Conservation (phyloP, 495 filamentous ascomycete genomes). For the Coniosporium apollinis region DNA sequence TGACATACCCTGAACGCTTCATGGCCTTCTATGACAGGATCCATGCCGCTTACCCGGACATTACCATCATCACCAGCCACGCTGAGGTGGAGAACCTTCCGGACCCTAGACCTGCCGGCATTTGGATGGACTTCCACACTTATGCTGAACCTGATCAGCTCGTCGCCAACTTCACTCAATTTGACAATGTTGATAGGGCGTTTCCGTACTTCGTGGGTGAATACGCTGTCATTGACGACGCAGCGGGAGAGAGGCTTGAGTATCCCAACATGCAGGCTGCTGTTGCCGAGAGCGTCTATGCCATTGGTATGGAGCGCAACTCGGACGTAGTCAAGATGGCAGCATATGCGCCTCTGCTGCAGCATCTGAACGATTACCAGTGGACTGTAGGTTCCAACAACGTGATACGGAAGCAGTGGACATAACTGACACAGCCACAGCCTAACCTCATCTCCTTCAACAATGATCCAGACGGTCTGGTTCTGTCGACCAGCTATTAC, state of each 20-base stretch:
- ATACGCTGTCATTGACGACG: constrained; percentile 31
- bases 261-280: constrained; percentile 38
- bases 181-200: constrained; percentile 27
- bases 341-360: constrained; percentile 15
- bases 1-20: constrained; percentile 38
- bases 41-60: constrained; percentile 38
- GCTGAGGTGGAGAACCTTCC: constrained; percentile 23
- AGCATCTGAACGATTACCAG: constrained; percentile 21
- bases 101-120: not conserved
- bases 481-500: constrained; percentile 29
- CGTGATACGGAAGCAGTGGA: too few species aligned
- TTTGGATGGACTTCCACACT: not conserved
- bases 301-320: constrained; percentile 53
- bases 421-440: too few species aligned
- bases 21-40: constrained; percentile 39
- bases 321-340: constrained; percentile 26
- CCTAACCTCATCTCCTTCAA: constrained; percentile 21
- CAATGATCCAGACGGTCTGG: constrained; percentile 15
- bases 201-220: constrained; percentile 13
- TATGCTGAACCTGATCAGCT: constrained; percentile 21
- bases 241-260: constrained; percentile 5
- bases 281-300: constrained; percentile 48
- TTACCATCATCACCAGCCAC: constrained; percentile 46
- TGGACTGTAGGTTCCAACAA: too few species aligned
- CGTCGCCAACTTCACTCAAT: constrained; percentile 36